Base-by-base conservation (phyloP, 164 flowering plant genomes). In the Piper betle region DNA sequence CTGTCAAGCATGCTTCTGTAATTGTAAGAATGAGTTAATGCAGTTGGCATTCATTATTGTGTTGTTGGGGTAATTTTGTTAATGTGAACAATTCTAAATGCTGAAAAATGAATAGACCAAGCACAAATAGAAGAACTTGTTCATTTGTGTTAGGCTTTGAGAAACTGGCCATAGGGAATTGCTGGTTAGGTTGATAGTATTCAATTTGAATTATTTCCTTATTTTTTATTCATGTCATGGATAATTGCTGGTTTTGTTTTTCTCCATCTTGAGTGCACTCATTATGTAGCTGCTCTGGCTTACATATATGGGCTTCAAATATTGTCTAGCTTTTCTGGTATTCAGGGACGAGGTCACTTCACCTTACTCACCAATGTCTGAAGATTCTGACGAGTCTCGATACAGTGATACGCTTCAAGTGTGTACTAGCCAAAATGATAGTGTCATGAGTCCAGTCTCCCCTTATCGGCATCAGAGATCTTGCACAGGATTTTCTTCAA, bases 291-390 rank as follows among this genome's bases (percentile, higher is more conserved):
- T 46, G 10, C 15, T 46, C 15, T 46, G 9, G 15, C 50, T 0
- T 15, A 42, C 39, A 40, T 25, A 37, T 15, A 18, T 33, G 8
- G 40, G 61, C 39, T 5, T 58, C 15, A 7, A 20, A 15, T 18
- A 17, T 39, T 5, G 9, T 33, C 5, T 60, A 18, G 7, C 60
- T 42, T 12, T 53, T 74, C 3, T 55, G 25, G 13, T 39, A 46
- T 67, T 20, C 79, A 92, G 96, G 82, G 96, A 89, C 70, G 96
- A 92, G 5, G 64, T 84, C 61, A 66, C 84, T 40, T 72, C 69
- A 63, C 91, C 81, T 55, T 90, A 87, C 59, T 93, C 99, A 40
- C 97, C 99, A 55, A 90, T 93, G 97, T 88, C 88, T 33, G 97
- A 93, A 71, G 99, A 93, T 67, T 81, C 80, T 0, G 99, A 93